Conservation (phyloP, 2,329 filamentous ascomycete genomes). For the Xylariaceae sp. region DNA sequence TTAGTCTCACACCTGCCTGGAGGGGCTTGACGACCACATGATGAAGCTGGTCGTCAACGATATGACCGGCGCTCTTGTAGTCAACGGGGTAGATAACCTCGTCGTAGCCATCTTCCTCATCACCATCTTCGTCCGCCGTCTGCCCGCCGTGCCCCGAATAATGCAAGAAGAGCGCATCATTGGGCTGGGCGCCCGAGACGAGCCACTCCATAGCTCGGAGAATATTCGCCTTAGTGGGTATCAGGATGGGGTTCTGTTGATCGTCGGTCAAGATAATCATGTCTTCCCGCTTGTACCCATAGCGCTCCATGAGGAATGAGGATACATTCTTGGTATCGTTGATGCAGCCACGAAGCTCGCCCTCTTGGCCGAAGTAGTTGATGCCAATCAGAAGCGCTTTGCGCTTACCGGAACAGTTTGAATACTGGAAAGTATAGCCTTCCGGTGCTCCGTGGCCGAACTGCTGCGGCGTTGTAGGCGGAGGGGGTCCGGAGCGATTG, state of each 20-base stretch:
- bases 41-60: slow-evolving; percentile 84
- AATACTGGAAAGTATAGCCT: slow-evolving; percentile 75
- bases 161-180: slow-evolving; percentile 75
- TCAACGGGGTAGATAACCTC: slow-evolving; percentile 86
- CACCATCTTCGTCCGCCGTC: slow-evolving; percentile 76
- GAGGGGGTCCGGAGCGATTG: slow-evolving; percentile 43
- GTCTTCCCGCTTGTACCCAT: slow-evolving; percentile 74
- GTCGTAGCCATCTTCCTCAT: slow-evolving; percentile 80
- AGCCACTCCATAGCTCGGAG: slow-evolving; percentile 76
- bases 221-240: slow-evolving; percentile 77
- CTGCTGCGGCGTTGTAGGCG: slow-evolving; percentile 54
- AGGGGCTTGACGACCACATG: slow-evolving; percentile 67
- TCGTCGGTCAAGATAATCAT: slow-evolving; percentile 82
- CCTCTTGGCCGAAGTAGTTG: slow-evolving; percentile 76
- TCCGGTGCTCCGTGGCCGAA: slow-evolving; percentile 71
- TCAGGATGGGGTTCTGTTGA: slow-evolving; percentile 68
- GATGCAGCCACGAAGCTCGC: slow-evolving; percentile 75
- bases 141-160: slow-evolving; percentile 71
- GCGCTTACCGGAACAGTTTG: slow-evolving; percentile 70
- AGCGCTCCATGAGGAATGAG: slow-evolving; percentile 66
- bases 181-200: slow-evolving; percentile 69
- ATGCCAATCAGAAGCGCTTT: slow-evolving; percentile 79
- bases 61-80: slow-evolving; percentile 77
- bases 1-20: slow-evolving; percentile 59
- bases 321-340: slow-evolving; percentile 81